phyloP scores from a whole-genome alignment of 1,284 basidiomycete genomes.

The Cutaneotrichosporon sp. region DNA sequence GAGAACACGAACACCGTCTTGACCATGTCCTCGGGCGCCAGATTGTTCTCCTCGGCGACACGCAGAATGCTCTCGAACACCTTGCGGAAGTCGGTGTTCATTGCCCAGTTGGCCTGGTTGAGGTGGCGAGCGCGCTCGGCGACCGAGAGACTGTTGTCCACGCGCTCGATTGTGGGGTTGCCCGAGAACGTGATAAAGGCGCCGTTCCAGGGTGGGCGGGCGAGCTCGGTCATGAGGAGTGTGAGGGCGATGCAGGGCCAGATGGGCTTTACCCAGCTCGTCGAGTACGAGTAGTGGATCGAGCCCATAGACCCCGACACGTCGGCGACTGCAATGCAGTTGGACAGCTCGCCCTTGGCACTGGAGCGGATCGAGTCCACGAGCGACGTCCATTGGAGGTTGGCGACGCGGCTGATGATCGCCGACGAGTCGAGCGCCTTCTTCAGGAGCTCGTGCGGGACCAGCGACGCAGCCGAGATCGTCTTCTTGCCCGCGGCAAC shows the following conservation, averaged over 20 bases:
- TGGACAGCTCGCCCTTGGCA: constrained; percentile 59
- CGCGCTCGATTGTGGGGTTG: constrained; percentile 57
- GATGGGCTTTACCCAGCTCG: constrained; percentile 56
- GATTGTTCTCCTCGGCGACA: constrained; percentile 59
- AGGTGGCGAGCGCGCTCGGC: constrained; percentile 55
- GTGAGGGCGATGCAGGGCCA: constrained; percentile 65
- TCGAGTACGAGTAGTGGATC: constrained; percentile 4
- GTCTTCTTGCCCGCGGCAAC: constrained; percentile 58
- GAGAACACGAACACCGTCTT: constrained; percentile 71
- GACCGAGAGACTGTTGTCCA: constrained; percentile 56
- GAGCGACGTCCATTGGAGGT: constrained; percentile 67
- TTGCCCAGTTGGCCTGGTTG: constrained; percentile 56
- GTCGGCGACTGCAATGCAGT: constrained; percentile 68
- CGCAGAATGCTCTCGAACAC: constrained; percentile 57
- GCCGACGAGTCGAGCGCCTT: constrained; percentile 18
- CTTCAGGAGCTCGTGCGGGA: constrained; percentile 35
- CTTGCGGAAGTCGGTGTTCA: constrained; percentile 61
- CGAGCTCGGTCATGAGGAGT: constrained; percentile 64
- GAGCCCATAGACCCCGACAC: constrained; percentile 71
- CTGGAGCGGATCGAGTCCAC: constrained; percentile 60
- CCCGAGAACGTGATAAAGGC: constrained; percentile 68
- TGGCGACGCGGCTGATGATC: constrained; percentile 53
- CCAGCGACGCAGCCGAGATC: constrained; percentile 33
- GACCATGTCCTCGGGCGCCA: constrained; percentile 69
- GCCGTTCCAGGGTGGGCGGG: constrained; percentile 64